These are phyloP conservation scores for Picochlorum sp. DNA, from an alignment of 139 green algal species.

Conservation along the genomic window DNA sequence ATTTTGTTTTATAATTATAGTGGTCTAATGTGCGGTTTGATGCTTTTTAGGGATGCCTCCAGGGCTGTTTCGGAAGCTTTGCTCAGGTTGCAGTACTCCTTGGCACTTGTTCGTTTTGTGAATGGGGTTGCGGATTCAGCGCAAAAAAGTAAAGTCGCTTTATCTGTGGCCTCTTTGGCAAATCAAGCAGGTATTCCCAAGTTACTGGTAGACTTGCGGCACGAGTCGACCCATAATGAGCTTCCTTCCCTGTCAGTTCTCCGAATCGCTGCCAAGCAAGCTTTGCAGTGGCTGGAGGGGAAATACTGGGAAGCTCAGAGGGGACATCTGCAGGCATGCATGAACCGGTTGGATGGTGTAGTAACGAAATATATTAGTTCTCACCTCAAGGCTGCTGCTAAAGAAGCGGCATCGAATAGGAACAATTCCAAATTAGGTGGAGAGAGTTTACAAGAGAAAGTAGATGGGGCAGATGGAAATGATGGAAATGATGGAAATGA, in stretches of 20 bases:
- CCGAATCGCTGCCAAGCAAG: conserved; percentile 36
- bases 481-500: background rate
- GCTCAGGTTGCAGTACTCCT: conserved; percentile 41
- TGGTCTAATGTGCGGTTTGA: background rate
- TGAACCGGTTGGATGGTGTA: background rate
- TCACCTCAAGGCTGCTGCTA: background rate
- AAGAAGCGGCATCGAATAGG: background rate
- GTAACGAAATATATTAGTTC: conserved; percentile 14
- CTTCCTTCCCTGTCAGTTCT: conserved; percentile 58
- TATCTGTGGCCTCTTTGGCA: conserved; percentile 50
- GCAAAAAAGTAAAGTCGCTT: conserved; percentile 55
- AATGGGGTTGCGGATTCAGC: conserved; percentile 69
- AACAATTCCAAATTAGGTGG: background rate
- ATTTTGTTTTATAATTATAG: background rate
- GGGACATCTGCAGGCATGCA: conserved; percentile 15
- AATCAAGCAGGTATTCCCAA: conserved; percentile 49
- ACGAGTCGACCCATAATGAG: conserved; percentile 74
- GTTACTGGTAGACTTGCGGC: conserved; percentile 63
- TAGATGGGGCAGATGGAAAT: background rate
- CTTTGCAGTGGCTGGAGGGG: conserved; percentile 49
- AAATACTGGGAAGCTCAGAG: conserved; percentile 60
- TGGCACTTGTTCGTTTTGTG: conserved; percentile 53
- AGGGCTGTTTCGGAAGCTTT: conserved; percentile 1
- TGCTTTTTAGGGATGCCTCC: background rate
- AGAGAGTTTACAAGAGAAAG: background rate